A percentile compares a stretch with the other conserved stretches of the same genome.
Conservation (phyloP, 2,329 filamentous ascomycete genomes). For the Samsoniella hepiali region DNA sequence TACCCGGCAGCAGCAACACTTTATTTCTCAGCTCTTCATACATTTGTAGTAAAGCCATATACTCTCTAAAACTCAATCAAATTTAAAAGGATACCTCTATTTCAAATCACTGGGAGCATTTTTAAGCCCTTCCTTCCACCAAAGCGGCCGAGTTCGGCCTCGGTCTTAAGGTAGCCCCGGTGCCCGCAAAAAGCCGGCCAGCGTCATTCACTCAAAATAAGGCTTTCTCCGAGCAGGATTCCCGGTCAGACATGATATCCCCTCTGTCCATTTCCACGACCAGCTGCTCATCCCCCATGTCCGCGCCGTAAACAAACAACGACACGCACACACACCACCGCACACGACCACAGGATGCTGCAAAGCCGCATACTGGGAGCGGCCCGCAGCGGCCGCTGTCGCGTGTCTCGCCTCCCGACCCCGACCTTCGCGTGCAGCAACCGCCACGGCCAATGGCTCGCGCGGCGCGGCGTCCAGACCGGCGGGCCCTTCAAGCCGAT, state of each 20-base stretch:
- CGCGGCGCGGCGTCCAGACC: slow-evolving; percentile 29
- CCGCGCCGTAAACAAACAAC: slow-evolving; percentile 1
- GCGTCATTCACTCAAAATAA: not conserved
- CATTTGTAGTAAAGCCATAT: not conserved
- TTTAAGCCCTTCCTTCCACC: not conserved
- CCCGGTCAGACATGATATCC: not conserved
- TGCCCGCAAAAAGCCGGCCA: slow-evolving; percentile 10
- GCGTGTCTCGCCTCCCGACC: slow-evolving; percentile 12
- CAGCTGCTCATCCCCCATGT: not conserved
- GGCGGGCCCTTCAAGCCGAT: slow-evolving; percentile 58
- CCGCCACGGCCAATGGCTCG: slow-evolving; percentile 10
- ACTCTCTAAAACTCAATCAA: not conserved
- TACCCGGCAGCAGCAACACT: not conserved
- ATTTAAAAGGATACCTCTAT: not conserved
- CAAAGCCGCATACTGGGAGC: slow-evolving; percentile 9
- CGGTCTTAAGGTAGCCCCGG: slow-evolving; percentile 8
- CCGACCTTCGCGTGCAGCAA: not conserved
- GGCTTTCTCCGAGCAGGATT: slow-evolving; percentile 1
- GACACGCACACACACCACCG: not conserved
- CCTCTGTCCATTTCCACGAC: not conserved
- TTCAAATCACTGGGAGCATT: not conserved
- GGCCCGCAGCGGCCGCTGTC: slow-evolving; percentile 10
- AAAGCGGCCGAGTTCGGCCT: not conserved
- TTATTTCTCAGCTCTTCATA: not conserved
- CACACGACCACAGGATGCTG: slow-evolving; percentile 7